Conservation (phyloP, 2,329 filamentous ascomycete genomes). For the Colletotrichum sp. region DNA sequence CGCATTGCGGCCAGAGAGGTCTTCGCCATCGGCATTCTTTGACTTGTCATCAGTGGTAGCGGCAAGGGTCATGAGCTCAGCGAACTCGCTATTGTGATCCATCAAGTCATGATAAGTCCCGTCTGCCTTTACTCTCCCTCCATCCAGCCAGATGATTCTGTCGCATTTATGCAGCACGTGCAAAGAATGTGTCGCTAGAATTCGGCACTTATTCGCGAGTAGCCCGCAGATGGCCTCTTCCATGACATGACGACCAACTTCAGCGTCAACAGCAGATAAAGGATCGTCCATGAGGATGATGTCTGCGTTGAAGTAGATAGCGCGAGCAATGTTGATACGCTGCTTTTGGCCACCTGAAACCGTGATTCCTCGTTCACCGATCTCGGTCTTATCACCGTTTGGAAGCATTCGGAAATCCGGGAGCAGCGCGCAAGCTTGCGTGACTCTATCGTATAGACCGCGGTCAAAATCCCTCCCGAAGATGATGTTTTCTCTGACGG, state of each 20-base stretch:
- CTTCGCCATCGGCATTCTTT: constrained; percentile 14
- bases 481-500: constrained; percentile 83
- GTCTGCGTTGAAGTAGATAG: constrained; percentile 71
- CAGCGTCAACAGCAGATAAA: constrained; percentile 70
- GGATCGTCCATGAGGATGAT: constrained; percentile 73
- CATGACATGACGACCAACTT: constrained; percentile 78
- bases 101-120: constrained; percentile 91
- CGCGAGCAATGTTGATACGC: constrained; percentile 87
- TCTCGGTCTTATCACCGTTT: constrained; percentile 84
- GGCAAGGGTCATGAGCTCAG: constrained; percentile 75
- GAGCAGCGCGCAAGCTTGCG: constrained; percentile 81
- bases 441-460: constrained; percentile 79
- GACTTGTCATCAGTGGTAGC: constrained; percentile 25
- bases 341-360: constrained; percentile 96
- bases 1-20: constrained; percentile 23
- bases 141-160: constrained; percentile 89
- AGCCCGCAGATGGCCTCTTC: constrained; percentile 91
- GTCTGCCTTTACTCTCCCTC: constrained; percentile 79
- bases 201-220: constrained; percentile 83
- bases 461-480: constrained; percentile 81
- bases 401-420: constrained; percentile 91
- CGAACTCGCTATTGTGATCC: constrained; percentile 74
- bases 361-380: constrained; percentile 92
- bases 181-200: constrained; percentile 91
- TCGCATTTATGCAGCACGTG: constrained; percentile 91